Evolutionary conservation across 192 early-diverging fungal genomes (phyloP), one percentile per base, ranked within the genome.

Genomic region (Mortierella hygrophila): DNA sequence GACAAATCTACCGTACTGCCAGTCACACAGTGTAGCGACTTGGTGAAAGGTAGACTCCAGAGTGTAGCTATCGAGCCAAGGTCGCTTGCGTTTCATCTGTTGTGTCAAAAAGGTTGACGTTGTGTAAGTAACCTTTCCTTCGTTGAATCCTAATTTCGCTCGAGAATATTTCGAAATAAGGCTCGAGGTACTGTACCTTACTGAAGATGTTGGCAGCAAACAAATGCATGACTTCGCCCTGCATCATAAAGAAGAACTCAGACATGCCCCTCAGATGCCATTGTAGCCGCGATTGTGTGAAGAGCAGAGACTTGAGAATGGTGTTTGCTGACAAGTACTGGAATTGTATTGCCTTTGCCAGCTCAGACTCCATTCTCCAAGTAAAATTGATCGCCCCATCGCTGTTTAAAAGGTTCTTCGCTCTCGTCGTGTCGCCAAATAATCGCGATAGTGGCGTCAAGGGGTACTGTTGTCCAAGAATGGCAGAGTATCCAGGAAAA

Each of bases 221-320:
- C 11, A 49, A 54, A 35, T 86, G 79, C 84, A 86, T 86, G 3
- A 69, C 75, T 18, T 74, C 76, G 7, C 84, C 84, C 65, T 86
- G 79, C 78, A 86, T 73, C 84, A 86, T 86, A 13, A 86, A 86
- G 52, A 81, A 81, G 54, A 86, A 86, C 55, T 86, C 84, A 16
- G 68, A 65, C 84, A 86, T 86, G 1, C 84, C 84, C 23, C 32
- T 70, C 49, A 86, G 65, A 70, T 86, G 84, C 84, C 84, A 86
- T 15, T 74, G 6, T 32, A 86, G 54, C 10, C 46, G 52, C 9
- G 70, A 86, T n/a, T 77, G 74, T 0, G 70, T 65, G 23, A 77
- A 77, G 0, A 86, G 70, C 26, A 78, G 65, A 5, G 84, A 74
- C 18, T 86, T 86, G 6, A 86, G 76, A n/a, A 78, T 3, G 4